Evolutionary conservation across 192 early-diverging fungal genomes (phyloP).

Genomic region (Borealophlyctis nickersoniae): DNA sequence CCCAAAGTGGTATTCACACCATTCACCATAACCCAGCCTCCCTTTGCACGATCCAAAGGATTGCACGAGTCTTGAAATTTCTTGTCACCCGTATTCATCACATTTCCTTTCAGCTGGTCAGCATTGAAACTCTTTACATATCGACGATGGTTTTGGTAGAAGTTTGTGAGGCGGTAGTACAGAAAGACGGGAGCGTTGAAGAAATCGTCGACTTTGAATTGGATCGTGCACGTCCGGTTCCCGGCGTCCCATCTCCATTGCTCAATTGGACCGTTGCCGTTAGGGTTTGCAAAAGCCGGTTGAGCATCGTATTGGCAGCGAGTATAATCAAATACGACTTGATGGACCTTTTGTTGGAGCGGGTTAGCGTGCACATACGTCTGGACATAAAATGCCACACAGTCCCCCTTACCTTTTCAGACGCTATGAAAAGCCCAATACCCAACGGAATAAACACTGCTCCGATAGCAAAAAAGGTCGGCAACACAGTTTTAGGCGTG

Average conservation of each 20-base stretch:
- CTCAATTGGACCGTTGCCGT: slow-evolving; percentile 20
- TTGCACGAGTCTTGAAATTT: slow-evolving; percentile 29
- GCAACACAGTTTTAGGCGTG: slow-evolving; percentile 96
- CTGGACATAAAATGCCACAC: too few species aligned
- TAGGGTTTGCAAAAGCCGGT: background rate
- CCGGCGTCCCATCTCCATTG: slow-evolving; percentile 48
- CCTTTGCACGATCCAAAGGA: slow-evolving; percentile 15
- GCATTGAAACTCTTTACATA: slow-evolving; percentile 89
- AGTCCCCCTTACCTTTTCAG: slow-evolving; percentile 61
- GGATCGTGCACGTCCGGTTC: slow-evolving; percentile 64
- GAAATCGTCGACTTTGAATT: slow-evolving; percentile 58
- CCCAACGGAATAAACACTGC: slow-evolving; percentile 95
- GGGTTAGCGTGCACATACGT: background rate
- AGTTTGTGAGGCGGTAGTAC: slow-evolving; percentile 95
- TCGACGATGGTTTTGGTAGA: slow-evolving; percentile 98
- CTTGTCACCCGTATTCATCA: slow-evolving; percentile 17
- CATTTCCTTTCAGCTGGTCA: slow-evolving; percentile 75
- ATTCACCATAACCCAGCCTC: slow-evolving; percentile 2
- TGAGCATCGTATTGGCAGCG: slow-evolving; percentile 52
- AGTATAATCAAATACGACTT: slow-evolving; percentile 94
- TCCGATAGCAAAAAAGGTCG: slow-evolving; percentile 91
- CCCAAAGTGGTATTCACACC: slow-evolving; percentile 1
- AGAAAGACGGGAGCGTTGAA: slow-evolving; percentile 81
- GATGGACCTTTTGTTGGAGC: slow-evolving; percentile 57
- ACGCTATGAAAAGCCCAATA: slow-evolving; percentile 83